These are phyloP conservation scores for Cytospora chrysosperma DNA, from an alignment of 2,329 filamentous ascomycete species.

Conservation along the genomic window DNA sequence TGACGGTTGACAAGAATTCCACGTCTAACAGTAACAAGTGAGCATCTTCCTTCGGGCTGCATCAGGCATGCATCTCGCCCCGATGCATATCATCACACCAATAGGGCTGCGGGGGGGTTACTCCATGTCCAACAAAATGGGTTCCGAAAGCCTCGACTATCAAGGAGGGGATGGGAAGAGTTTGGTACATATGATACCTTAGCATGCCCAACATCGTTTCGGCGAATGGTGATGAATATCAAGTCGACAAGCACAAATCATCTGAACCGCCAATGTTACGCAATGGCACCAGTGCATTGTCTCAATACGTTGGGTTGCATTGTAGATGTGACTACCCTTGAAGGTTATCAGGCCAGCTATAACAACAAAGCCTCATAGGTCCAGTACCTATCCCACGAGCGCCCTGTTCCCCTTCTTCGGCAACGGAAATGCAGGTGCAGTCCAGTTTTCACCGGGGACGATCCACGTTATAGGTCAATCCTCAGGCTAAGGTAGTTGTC, in stretches of 20 bases:
- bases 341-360: not conserved
- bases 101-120: not conserved
- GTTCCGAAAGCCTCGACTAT: not conserved
- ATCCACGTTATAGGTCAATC: constrained; percentile 24
- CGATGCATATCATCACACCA: not conserved
- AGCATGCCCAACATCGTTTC: not conserved
- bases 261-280: not conserved
- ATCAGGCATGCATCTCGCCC: not conserved
- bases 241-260: not conserved
- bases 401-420: not conserved
- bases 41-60: not conserved
- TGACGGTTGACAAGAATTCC: not conserved
- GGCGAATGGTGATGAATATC: not conserved
- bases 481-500: constrained; percentile 28
- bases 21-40: not conserved
- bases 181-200: not conserved
- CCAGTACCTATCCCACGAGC: not conserved
- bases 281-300: not conserved
- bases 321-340: not conserved
- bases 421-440: not conserved
- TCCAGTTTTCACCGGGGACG: not conserved
- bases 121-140: not conserved
- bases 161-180: not conserved
- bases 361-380: not conserved
- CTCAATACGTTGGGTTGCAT: not conserved